These are phyloP conservation scores for Scheffersomyces titani DNA, from an alignment of 1,139 yeast genomes.

Conservation along the genomic window DNA sequence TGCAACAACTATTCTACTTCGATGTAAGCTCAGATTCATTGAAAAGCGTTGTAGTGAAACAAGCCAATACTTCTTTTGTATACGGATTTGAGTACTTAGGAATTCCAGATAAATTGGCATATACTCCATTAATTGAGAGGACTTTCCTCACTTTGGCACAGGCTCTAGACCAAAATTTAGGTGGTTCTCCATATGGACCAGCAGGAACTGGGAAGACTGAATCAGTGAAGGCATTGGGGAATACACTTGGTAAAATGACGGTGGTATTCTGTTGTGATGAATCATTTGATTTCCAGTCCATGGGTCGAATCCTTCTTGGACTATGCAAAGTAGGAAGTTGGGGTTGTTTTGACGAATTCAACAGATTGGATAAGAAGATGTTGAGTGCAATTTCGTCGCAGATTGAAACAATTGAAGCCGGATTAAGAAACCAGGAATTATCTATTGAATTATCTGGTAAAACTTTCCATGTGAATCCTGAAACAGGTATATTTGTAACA, in stretches of 20 bases:
- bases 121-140: conserved; percentile 70
- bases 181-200: conserved; percentile 96
- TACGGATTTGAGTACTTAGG: conserved; percentile 91
- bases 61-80: conserved; percentile 49
- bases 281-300: conserved; percentile 77
- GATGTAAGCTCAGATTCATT: conserved; percentile 25
- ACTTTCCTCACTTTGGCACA: conserved; percentile 73
- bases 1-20: conserved; percentile 55
- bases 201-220: conserved; percentile 99
- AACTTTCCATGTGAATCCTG: conserved; percentile 41
- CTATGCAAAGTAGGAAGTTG: conserved; percentile 87
- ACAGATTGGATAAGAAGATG: conserved; percentile 69
- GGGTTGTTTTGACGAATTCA: conserved; percentile 97
- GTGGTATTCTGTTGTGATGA: conserved; percentile 92
- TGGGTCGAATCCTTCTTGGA: conserved; percentile 78
- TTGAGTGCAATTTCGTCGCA: conserved; percentile 87
- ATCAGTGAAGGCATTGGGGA: conserved; percentile 82
- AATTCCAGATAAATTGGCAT: conserved; percentile 68
- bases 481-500: conserved; percentile 81
- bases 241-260: conserved; percentile 77
- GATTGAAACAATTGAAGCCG: conserved; percentile 69
- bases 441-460: conserved; percentile 54
- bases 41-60: conserved; percentile 47
- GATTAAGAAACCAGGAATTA: conserved; percentile 28
- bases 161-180: conserved; percentile 70